Evolutionary conservation across 257 asterid genomes (phyloP).

Genomic region (Fraxinus anomala): DNA sequence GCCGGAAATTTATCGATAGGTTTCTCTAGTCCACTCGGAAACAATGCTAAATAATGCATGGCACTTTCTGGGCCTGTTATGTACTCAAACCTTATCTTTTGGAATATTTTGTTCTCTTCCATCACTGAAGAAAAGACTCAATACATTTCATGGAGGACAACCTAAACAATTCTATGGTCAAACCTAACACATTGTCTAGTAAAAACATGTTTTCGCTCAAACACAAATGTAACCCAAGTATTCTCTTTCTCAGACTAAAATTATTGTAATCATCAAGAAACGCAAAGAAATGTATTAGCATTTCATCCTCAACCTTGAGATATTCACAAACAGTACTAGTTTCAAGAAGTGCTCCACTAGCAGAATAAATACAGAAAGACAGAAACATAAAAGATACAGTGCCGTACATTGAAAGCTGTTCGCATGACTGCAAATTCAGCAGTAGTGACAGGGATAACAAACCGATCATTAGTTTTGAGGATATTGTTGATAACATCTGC

Average conservation of each 20-base stretch:
- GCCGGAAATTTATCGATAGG: too few relatives aligned
- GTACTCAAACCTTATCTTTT: neutral
- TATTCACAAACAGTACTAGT: neutral
- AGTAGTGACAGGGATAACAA: constrained; percentile 82
- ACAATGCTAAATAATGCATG: neutral
- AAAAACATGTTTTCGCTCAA: neutral
- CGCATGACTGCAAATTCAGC: constrained; percentile 93
- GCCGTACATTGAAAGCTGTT: constrained; percentile 76
- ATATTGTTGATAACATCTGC: constrained; percentile 83
- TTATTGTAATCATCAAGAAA: neutral
- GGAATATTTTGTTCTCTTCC: neutral
- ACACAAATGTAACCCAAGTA: neutral
- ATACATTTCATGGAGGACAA: constrained; percentile 12
- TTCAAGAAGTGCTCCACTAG: neutral
- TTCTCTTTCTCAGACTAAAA: neutral
- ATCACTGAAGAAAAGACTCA: neutral
- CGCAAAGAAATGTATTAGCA: neutral
- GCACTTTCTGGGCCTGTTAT: neutral
- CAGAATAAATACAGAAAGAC: constrained; percentile 6
- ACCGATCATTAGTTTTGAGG: constrained; percentile 64
- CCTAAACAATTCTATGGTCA: neutral
- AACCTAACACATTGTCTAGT: neutral
- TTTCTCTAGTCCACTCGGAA: neutral
- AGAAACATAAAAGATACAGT: constrained; percentile 4
- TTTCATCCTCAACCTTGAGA: neutral